Evolutionary conservation across 2,329 filamentous ascomycete genomes (phyloP), one percentile per base, ranked within the genome.

Genomic region (Teratosphaeria zuluensis): DNA sequence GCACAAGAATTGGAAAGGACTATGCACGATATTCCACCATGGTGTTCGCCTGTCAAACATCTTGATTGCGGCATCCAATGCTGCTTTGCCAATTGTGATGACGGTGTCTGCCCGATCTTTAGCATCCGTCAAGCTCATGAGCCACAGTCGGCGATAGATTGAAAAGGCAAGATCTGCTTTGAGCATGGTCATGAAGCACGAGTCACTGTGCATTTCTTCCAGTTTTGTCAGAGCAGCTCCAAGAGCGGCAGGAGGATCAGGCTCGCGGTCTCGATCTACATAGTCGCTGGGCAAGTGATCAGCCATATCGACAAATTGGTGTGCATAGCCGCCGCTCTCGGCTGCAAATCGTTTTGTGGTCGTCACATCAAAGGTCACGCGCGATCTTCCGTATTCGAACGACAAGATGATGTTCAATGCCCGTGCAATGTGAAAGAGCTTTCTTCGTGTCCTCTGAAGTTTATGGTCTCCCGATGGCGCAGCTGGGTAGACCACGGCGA

Each of bases 401-500:
- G 81, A 84, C 28, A 80, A 77, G 76, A 82, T 82, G 21, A 78
- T 79, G 63, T 84, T 83, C 16, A 84, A 73, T 42, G 83, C 81
- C 16, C 80, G 78, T 0, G 81, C 78, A 51, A 83, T 77, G 54
- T 78, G 78, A 59, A 81, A 76, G 1, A 71, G 62, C 35, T 66
- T 64, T 59, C 69, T 55, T 14, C 69, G 57, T 16, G 61, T 63
- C 58, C 69, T 70, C 0, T 65, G 67, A 1, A 72, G 60, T 35
- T 69, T 70, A 58, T 70, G 66, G 54, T 72, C 69, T 6, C 63
- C 65, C 2, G 64, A 65, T 1, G 67, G 66, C 0, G 66, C 61
- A 53, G 64, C 64, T 12, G n/a, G 70, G 53, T 71, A 69, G n/a
- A 71, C 68, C 2, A 70, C 68, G 24, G 67, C 69, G 32, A 70